Evolutionary conservation across 208 protist genomes (phyloP).

Genomic region (Strigomonas culicis): DNA sequence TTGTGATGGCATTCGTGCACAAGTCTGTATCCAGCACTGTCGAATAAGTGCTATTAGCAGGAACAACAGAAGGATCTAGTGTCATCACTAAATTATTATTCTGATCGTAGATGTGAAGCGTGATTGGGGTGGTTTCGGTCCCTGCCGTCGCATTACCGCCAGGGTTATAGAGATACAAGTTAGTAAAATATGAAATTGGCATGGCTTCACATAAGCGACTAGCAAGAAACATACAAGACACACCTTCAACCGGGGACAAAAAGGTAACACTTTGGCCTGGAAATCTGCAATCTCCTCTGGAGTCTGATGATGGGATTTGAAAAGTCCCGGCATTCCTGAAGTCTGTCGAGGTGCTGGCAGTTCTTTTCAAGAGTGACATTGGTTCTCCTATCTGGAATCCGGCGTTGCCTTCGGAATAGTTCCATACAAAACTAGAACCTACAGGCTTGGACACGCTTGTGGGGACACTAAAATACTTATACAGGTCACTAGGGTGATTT

Average conservation of each 20-base stretch:
- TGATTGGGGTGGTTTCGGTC: conserved; percentile 23
- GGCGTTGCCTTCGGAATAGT: not conserved
- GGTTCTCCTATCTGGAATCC: conserved; percentile 25
- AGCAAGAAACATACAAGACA: conserved; percentile 42
- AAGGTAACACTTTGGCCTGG: conserved; percentile 33
- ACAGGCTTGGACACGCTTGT: conserved; percentile 33
- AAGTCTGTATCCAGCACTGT: conserved; percentile 24
- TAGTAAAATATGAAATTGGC: conserved; percentile 32
- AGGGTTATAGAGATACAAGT: conserved; percentile 40
- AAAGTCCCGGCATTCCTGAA: conserved; percentile 38
- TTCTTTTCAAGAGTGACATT: conserved; percentile 26
- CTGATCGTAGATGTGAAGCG: conserved; percentile 28
- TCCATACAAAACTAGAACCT: not conserved
- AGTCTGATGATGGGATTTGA: conserved; percentile 25
- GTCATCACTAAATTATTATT: conserved; percentile 25
- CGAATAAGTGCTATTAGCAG: conserved; percentile 16
- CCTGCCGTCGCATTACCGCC: conserved; percentile 8
- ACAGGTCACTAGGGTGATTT: conserved; percentile 59
- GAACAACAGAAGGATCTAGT: conserved; percentile 20
- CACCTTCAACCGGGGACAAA: conserved; percentile 47
- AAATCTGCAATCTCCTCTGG: conserved; percentile 39
- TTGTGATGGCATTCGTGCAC: conserved; percentile 52
- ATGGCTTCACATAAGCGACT: conserved; percentile 38
- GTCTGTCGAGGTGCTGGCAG: conserved; percentile 1
- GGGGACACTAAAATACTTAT: conserved; percentile 65